Evolutionary conservation across 345 rosid species (phyloP).

Genomic region (Rubroshorea leprosula): DNA sequence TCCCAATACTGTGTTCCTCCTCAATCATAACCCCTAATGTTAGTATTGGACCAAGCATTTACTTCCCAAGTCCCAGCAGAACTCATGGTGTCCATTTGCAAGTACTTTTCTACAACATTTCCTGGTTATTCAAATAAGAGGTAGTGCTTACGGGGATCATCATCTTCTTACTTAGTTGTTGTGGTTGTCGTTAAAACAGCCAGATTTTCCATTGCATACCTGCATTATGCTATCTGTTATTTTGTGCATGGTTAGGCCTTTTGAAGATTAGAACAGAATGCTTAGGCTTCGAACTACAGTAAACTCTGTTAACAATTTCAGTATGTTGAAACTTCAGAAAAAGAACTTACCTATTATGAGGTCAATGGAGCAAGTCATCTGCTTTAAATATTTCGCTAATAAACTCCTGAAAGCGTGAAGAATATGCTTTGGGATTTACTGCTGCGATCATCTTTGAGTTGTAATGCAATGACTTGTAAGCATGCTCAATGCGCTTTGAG

Average conservation of each 20-base stretch:
- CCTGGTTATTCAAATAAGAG: background rate
- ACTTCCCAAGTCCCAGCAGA: no score
- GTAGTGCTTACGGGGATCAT: background rate
- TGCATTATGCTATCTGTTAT: no score
- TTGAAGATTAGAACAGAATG: background rate
- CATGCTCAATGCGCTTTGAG: conserved; percentile 45
- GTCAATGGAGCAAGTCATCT: conserved; percentile 18
- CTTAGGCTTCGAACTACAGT: background rate
- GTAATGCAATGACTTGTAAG: conserved; percentile 45
- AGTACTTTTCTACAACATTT: background rate
- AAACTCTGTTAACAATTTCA: no score
- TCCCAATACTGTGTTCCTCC: background rate
- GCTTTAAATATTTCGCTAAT: conserved; percentile 35
- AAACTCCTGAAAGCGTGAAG: conserved; percentile 47
- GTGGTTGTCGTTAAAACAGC: no score
- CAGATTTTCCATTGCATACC: no score
- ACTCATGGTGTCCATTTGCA: no score
- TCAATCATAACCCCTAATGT: background rate
- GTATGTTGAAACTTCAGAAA: background rate
- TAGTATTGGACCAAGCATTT: background rate
- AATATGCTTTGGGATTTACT: conserved; percentile 42
- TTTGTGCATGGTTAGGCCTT: no score
- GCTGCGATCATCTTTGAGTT: conserved; percentile 50
- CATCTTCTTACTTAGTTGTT: no score
- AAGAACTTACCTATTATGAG: conserved; percentile 9